Conservation (phyloP, 495 filamentous ascomycete species). For the Podospora fimiseda region DNA sequence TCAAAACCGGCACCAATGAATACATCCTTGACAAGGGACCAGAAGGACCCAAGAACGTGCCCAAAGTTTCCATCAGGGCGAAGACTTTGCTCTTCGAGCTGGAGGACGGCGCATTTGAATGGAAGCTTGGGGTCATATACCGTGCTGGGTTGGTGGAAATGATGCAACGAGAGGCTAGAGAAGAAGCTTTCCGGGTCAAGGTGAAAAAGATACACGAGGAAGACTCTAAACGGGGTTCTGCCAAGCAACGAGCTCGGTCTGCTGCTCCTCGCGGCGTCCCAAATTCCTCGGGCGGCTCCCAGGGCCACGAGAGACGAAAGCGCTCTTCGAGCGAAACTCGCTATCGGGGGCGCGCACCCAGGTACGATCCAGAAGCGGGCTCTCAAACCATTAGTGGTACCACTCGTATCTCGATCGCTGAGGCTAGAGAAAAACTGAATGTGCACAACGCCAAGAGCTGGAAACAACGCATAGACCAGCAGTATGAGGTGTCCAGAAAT, state of each 20-base stretch:
- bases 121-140: constrained; percentile 91
- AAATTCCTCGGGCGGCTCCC: constrained; percentile 23
- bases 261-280: constrained; percentile 40
- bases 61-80: constrained; percentile 72
- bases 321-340: constrained; percentile 24
- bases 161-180: constrained; percentile 76
- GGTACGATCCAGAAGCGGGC: constrained; percentile 74
- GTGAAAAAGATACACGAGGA: constrained; percentile 71
- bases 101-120: constrained; percentile 95
- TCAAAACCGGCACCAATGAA: constrained; percentile 78
- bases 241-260: constrained; percentile 42
- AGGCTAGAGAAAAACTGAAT: constrained; percentile 69
- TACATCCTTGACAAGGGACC: constrained; percentile 77
- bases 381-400: constrained; percentile 58
- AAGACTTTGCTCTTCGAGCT: constrained; percentile 81
- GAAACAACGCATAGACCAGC: constrained; percentile 83
- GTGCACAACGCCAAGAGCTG: constrained; percentile 81
- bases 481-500: constrained; percentile 59
- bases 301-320: constrained; percentile 42
- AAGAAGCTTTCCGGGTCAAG: constrained; percentile 85
- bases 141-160: constrained; percentile 82
- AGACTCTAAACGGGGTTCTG: constrained; percentile 47
- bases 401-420: constrained; percentile 61
- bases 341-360: constrained; percentile 29
- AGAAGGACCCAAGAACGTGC: constrained; percentile 77